These are phyloP conservation scores for Dactylellina leptospora DNA, from an alignment of 2,329 filamentous ascomycete species.

Conservation along the genomic window DNA sequence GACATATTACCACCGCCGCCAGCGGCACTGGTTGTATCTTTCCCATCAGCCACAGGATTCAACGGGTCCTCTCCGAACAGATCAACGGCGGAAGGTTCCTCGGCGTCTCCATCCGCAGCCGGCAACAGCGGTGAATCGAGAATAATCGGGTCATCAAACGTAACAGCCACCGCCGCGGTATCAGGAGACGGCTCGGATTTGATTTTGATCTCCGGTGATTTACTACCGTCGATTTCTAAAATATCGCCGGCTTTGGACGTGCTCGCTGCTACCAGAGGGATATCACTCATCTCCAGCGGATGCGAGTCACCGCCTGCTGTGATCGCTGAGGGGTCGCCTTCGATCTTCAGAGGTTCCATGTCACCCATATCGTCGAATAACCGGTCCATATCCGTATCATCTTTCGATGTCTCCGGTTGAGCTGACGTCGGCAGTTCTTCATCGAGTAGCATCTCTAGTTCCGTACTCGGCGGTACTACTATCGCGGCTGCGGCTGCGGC, in stretches of 20 bases:
- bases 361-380: slow-evolving; percentile 39
- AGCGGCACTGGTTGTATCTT: neutral
- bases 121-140: slow-evolving; percentile 41
- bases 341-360: slow-evolving; percentile 22
- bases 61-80: slow-evolving; percentile 43
- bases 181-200: slow-evolving; percentile 10
- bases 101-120: slow-evolving; percentile 10
- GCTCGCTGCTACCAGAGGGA: slow-evolving; percentile 43
- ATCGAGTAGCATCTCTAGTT: slow-evolving; percentile 38
- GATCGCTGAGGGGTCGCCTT: slow-evolving; percentile 11
- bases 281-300: slow-evolving; percentile 37
- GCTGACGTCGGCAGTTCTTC: slow-evolving; percentile 14
- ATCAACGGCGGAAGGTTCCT: slow-evolving; percentile 28
- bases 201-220: neutral
- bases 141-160: slow-evolving; percentile 38
- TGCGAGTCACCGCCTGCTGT: neutral
- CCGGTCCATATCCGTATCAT: slow-evolving; percentile 42
- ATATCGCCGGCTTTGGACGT: slow-evolving; percentile 1
- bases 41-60: slow-evolving; percentile 18
- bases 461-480: slow-evolving; percentile 1
- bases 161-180: slow-evolving; percentile 9
- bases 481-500: slow-evolving; percentile 17
- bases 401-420: neutral
- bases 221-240: neutral
- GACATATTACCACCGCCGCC: slow-evolving; percentile 17